Conservation (phyloP, 108 stramenopile species). For the Nitzschia sp. region DNA sequence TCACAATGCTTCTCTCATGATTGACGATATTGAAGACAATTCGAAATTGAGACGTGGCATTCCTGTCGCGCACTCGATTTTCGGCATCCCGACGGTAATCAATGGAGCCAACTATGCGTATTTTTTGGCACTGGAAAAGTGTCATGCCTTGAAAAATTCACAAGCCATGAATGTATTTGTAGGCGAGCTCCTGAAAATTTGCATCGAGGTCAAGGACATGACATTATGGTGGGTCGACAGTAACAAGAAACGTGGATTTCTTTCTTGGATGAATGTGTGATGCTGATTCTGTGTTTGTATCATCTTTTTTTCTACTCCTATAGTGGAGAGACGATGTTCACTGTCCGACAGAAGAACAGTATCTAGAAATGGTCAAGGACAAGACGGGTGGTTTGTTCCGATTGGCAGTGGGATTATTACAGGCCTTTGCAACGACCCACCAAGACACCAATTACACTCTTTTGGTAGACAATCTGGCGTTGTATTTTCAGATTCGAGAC, state of each 20-base stretch:
- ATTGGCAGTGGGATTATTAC: constrained; percentile 93
- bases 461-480: constrained; percentile 87
- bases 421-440: constrained; percentile 78
- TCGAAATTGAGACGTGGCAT: constrained; percentile 86
- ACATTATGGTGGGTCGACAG: constrained; percentile 53
- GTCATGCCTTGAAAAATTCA: constrained; percentile 63
- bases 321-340: constrained; percentile 73
- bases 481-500: constrained; percentile 96
- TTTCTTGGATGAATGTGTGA: too few species aligned
- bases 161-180: constrained; percentile 85
- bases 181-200: constrained; percentile 88
- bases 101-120: constrained; percentile 98
- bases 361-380: constrained; percentile 84
- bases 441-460: constrained; percentile 60
- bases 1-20: constrained; percentile 92
- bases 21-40: constrained; percentile 98
- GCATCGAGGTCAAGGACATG: constrained; percentile 93
- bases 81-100: constrained; percentile 89
- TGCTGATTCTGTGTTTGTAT: background rate
- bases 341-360: constrained; percentile 86
- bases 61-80: constrained; percentile 94
- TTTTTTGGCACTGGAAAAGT: constrained; percentile 89
- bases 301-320: background rate
- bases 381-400: constrained; percentile 97
- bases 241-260: background rate